A percentile compares a stretch with the other conserved stretches of the same genome.
Evolutionary conservation across 306 rosid genomes (phyloP).

Genomic region (Castanopsis chinensis): DNA sequence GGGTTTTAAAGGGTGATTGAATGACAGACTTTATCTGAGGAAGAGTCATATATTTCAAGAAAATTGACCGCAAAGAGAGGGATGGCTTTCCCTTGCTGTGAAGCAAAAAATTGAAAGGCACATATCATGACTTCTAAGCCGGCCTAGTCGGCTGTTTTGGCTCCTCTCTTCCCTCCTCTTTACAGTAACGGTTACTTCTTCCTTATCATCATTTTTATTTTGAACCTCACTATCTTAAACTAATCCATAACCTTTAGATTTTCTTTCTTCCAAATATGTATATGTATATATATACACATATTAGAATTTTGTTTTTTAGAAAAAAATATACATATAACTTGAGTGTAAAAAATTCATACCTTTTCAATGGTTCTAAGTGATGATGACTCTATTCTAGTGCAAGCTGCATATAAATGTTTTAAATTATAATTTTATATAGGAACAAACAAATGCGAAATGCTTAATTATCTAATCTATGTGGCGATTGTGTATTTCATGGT

Average conservation of each 20-base stretch:
- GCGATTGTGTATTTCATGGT: too few species aligned
- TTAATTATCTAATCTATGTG: slow-evolving; percentile 19
- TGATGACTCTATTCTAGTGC: not conserved
- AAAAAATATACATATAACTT: not conserved
- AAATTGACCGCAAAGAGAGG: slow-evolving; percentile 64
- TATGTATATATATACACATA: too few species aligned
- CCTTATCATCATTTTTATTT: not conserved
- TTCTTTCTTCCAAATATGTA: not conserved
- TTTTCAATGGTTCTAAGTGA: not conserved
- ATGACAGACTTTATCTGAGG: slow-evolving; percentile 27
- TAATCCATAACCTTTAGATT: not conserved
- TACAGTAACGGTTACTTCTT: slow-evolving; percentile 40
- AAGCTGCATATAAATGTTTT: not conserved
- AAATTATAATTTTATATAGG: not conserved
- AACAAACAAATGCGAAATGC: not conserved
- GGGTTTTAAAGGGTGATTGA: not conserved
- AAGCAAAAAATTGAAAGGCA: slow-evolving; percentile 41
- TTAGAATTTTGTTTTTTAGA: too few species aligned
- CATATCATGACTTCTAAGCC: slow-evolving; percentile 22
- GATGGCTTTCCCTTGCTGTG: slow-evolving; percentile 36
- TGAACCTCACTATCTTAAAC: slow-evolving; percentile 1
- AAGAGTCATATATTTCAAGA: slow-evolving; percentile 43
- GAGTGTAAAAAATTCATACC: not conserved
- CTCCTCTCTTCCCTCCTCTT: slow-evolving; percentile 33
- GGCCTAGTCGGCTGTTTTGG: slow-evolving; percentile 50